Conservation (phyloP, 352 stramenopile species). For the Pythium sukuiense region DNA sequence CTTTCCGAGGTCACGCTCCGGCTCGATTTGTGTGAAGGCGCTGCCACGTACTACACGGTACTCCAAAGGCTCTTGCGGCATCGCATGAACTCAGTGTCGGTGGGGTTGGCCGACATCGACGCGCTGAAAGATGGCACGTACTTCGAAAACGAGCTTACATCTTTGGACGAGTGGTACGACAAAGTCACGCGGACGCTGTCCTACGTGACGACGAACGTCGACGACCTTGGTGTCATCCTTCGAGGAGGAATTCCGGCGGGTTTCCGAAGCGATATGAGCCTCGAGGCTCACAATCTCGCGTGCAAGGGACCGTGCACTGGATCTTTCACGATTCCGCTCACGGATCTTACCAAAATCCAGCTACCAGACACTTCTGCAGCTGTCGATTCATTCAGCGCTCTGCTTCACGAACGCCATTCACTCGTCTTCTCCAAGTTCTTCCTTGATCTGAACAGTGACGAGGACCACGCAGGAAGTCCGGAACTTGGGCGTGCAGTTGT, state of each 20-base stretch:
- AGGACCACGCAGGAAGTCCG: conserved; percentile 4
- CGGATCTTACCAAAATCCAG: conserved; percentile 33
- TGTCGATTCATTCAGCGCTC: conserved; percentile 22
- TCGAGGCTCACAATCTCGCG: conserved; percentile 57
- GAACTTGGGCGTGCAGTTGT: conserved; percentile 7
- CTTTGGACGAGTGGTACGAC: conserved; percentile 59
- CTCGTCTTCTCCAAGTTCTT: conserved; percentile 66
- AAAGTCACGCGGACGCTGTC: conserved; percentile 51
- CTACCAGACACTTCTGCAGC: background rate
- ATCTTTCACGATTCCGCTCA: conserved; percentile 57
- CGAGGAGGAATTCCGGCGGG: conserved; percentile 55
- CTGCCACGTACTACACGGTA: conserved; percentile 52
- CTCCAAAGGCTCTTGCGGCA: conserved; percentile 68
- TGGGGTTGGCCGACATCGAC: conserved; percentile 54
- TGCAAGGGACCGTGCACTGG: conserved; percentile 68
- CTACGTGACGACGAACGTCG: conserved; percentile 58
- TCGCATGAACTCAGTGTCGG: conserved; percentile 61
- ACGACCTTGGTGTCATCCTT: conserved; percentile 62
- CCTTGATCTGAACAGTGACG: conserved; percentile 13
- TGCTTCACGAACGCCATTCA: conserved; percentile 59
- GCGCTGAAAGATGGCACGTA: conserved; percentile 59
- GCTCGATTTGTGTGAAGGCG: conserved; percentile 59
- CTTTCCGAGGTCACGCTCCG: conserved; percentile 64
- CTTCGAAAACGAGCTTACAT: conserved; percentile 49
- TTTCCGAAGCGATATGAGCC: conserved; percentile 46